phyloP scores from a whole-genome alignment of 306 rosid species.

The Astragalus glycyphyllos region DNA sequence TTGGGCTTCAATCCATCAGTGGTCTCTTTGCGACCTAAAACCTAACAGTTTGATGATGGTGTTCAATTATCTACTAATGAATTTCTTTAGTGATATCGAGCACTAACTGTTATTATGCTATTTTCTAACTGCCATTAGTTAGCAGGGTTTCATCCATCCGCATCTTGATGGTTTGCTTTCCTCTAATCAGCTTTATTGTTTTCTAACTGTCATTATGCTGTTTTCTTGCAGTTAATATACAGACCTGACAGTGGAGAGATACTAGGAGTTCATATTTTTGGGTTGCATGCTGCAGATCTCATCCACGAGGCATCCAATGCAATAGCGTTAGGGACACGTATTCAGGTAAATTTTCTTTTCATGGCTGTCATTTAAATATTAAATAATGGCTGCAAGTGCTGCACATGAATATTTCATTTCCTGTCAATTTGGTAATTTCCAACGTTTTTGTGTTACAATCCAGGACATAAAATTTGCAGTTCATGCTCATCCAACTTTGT shows the following conservation, averaged over 20 bases:
- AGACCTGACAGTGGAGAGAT: slow-evolving; percentile 97
- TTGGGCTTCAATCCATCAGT: not conserved
- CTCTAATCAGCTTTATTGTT: slow-evolving; percentile 10
- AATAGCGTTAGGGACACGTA: slow-evolving; percentile 83
- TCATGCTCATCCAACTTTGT: slow-evolving; percentile 96
- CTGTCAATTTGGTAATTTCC: slow-evolving; percentile 22
- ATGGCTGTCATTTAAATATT: not conserved
- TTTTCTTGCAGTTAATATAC: slow-evolving; percentile 79
- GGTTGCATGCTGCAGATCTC: slow-evolving; percentile 99
- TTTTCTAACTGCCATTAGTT: too few relatives aligned
- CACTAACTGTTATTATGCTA: too few relatives aligned
- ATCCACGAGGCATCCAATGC: slow-evolving; percentile 98
- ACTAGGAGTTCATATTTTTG: slow-evolving; percentile 95
- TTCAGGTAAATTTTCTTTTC: slow-evolving; percentile 64
- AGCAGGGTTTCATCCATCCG: too few relatives aligned
- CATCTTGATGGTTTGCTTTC: not conserved
- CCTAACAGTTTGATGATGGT: not conserved
- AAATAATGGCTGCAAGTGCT: not conserved
- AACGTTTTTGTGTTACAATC: slow-evolving; percentile 36
- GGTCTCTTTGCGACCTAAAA: not conserved
- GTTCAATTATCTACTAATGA: slow-evolving; percentile 4
- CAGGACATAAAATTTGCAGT: slow-evolving; percentile 89
- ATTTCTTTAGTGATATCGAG: not conserved
- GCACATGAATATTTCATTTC: not conserved
- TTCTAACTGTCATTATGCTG: slow-evolving; percentile 35